phyloP scores from a whole-genome alignment of 2,329 filamentous ascomycete genomes.

The Pseudogymnoascus sp. region DNA sequence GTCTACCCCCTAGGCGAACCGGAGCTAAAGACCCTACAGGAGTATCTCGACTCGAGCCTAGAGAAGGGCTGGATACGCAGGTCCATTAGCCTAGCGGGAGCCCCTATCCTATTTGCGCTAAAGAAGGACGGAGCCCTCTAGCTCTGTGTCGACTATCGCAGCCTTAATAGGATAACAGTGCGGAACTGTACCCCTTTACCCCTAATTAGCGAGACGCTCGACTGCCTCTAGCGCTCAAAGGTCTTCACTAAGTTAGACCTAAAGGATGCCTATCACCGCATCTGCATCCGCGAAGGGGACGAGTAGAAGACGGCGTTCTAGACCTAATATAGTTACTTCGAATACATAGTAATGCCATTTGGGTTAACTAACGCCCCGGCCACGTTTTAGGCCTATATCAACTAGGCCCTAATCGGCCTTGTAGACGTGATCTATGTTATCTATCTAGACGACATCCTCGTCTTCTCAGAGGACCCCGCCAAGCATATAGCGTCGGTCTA shows the following conservation, averaged over 20 bases:
- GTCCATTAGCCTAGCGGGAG: not conserved
- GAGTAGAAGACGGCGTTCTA: conserved; percentile 31
- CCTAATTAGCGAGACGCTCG: conserved; percentile 6
- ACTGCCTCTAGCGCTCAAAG: not conserved
- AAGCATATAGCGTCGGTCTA: not conserved
- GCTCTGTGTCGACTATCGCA: conserved; percentile 13
- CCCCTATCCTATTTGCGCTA: too few species aligned
- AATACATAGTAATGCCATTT: conserved; percentile 31
- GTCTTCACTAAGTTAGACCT: conserved; percentile 30
- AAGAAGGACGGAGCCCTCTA: conserved; percentile 18
- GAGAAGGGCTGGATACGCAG: not conserved
- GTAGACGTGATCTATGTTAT: conserved; percentile 15
- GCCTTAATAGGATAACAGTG: conserved; percentile 10
- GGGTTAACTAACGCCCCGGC: conserved; percentile 17
- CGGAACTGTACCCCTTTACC: conserved; percentile 12
- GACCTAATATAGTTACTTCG: conserved; percentile 28
- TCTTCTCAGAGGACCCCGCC: conserved; percentile 19
- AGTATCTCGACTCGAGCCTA: not conserved
- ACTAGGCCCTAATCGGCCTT: conserved; percentile 17
- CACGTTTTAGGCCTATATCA: conserved; percentile 22
- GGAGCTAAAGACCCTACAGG: not conserved
- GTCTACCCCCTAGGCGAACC: not conserved
- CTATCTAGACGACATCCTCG: conserved; percentile 28
- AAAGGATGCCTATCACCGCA: conserved; percentile 27
- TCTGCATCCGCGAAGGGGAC: conserved; percentile 27